A percentile compares a stretch with the other conserved stretches of the same genome.
Evolutionary conservation across 495 filamentous ascomycete species (phyloP).

Genomic region (Talaromyces wortmannii): DNA sequence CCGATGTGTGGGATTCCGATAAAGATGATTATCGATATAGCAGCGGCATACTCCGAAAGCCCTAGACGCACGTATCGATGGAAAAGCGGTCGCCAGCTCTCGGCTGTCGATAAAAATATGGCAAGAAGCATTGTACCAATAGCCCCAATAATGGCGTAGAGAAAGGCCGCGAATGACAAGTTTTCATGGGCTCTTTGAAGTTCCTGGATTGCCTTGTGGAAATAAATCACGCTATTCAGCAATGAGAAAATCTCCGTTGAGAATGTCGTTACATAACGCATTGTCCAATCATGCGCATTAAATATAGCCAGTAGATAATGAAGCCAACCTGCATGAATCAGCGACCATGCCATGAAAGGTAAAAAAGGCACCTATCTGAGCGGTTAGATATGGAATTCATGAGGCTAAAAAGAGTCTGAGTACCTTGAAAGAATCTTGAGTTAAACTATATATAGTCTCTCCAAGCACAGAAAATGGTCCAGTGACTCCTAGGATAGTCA

Average conservation of each 20-base stretch:
- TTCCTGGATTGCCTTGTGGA: conserved; percentile 68
- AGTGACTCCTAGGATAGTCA: conserved; percentile 66
- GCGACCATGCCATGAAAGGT: conserved; percentile 68
- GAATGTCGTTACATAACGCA: conserved; percentile 70
- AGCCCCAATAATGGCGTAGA: conserved; percentile 64
- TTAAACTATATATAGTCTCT: conserved; percentile 62
- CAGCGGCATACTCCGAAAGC: conserved; percentile 61
- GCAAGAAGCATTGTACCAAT: conserved; percentile 64
- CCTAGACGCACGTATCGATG: conserved; percentile 61
- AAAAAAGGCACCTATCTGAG: conserved; percentile 52
- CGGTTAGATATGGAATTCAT: not conserved
- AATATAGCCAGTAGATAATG: conserved; percentile 63
- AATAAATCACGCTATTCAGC: conserved; percentile 68
- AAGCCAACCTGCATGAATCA: conserved; percentile 66
- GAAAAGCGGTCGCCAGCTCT: conserved; percentile 59
- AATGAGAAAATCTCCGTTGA: conserved; percentile 66
- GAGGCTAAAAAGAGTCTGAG: not conserved
- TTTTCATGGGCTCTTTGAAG: conserved; percentile 51
- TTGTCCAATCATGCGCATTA: conserved; percentile 72
- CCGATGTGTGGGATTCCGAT: conserved; percentile 63
- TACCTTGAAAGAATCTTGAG: conserved; percentile 50
- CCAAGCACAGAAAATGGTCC: conserved; percentile 69
- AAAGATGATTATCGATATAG: conserved; percentile 63
- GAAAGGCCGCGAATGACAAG: conserved; percentile 60
- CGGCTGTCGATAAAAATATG: conserved; percentile 56